These are phyloP conservation scores for Quercus berberidifolia DNA, from an alignment of 306 rosid genomes.

Conservation along the genomic window DNA sequence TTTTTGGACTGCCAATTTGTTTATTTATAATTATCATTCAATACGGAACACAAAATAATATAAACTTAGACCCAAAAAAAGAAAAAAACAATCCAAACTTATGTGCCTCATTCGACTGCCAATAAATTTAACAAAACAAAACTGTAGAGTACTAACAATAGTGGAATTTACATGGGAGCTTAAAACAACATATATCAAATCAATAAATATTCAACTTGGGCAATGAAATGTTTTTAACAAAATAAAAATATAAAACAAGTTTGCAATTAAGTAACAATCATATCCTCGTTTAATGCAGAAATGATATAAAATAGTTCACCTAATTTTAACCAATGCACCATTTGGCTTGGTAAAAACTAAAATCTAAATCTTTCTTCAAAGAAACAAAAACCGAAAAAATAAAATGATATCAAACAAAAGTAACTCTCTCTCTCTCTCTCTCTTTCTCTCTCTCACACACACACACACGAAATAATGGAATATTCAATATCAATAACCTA, in stretches of 20 bases:
- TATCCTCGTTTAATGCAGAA: not conserved
- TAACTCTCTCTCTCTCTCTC: not conserved
- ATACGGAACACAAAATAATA: not conserved
- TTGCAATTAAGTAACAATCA: not conserved
- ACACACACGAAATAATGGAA: not conserved
- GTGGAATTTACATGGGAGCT: not conserved
- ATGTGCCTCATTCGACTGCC: not conserved
- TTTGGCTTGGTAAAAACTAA: not conserved
- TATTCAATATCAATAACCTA: not conserved
- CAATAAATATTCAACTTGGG: not conserved
- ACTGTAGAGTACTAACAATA: not conserved
- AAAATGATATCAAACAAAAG: not conserved
- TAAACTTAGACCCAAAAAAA: not conserved
- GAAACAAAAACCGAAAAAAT: not conserved
- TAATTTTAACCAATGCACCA: not conserved
- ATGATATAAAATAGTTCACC: not conserved
- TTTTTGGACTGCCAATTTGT: conserved; percentile 59
- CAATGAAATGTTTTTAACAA: not conserved
- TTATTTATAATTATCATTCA: conserved; percentile 10
- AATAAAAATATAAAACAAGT: not conserved
- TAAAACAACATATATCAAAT: not conserved
- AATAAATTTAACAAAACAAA: not conserved
- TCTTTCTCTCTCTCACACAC: not conserved
- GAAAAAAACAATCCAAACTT: not conserved
- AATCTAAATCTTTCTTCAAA: not conserved